Evolutionary conservation across 192 early-diverging fungal species (phyloP), one percentile per base, ranked within the genome.

Genomic region (Coemansia interrupta): DNA sequence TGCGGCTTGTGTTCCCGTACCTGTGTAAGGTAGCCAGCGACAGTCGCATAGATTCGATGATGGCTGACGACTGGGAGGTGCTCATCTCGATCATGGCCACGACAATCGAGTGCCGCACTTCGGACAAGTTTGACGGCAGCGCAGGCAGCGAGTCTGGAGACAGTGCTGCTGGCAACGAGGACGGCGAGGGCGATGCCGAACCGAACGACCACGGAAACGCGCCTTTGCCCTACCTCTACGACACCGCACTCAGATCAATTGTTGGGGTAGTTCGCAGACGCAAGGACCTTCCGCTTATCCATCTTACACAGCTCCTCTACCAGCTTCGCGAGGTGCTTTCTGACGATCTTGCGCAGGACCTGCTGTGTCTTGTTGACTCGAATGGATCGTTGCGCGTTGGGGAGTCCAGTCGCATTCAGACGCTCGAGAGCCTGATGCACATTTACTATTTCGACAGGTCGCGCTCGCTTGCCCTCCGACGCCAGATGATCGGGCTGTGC

Each of bases 401-500:
- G 28, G 66, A 61, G 38, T 32, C 64, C 11, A 28, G 42, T 48
- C 74, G 64, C 52, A 29, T 63, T 0, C 55, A 47, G 18, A 48
- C 36, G 11, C 54, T 74, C 45, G 68, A 74, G 40, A 68, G 62
- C 72, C 38, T 74, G 42, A 74, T 71, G 67, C 66, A 74, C 19
- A 18, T 73, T 40, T 80, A 68, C 61, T 80, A 80, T 52, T 74
- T 74, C 68, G 77, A 80, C 41, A 67, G 68, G 15, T 61, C 63
- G 24, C 66, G 68, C 29, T 68, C 65, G 19, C 54, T 64, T 3
- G 43, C 54, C 13, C 58, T 80, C 40, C 78, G 78, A 11, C 72
- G 61, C 24, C 44, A 64, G 17, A 63, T 67, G 56, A 46, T 59
- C 23, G 52, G 41, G 5, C 28, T 80, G 44, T 71, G 66, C 49